Base-by-base conservation (phyloP, 106 monocot species). In the Iris macrosiphon region DNA sequence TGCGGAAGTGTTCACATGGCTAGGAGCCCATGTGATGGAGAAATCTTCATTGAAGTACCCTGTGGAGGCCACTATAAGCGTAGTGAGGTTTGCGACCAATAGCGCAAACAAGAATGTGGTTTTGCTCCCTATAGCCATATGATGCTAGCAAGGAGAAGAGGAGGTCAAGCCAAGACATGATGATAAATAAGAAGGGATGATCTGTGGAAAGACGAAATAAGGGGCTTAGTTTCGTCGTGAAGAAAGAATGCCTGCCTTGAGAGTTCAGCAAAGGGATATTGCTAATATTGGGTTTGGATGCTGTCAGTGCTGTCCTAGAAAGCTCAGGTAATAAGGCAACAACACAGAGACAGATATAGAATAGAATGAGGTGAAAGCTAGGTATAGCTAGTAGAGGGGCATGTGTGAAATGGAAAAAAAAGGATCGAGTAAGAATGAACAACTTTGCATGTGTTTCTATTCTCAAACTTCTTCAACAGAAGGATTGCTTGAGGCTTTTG, bases 21-120 rank as follows among this genome's bases (percentile, higher is more conserved):
- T 71, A 24, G 77, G 73, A 57, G 73, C 62, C 86, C 86, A 87
- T 15, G 77, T 60, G 7, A 87, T 7, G 17, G 70, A 57, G 54
- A 87, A 87, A 60, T 81, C 81, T 4, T 38, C 5, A 20, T 81
- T 78, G 48, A 70, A 81, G 40, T 81, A 25, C 3, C 69, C 77
- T 0, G 66, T 81, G 10, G 86, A 81, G 24, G 71, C 71, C 9
- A 64, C 54, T 14, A 74, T 31, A 22, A 74, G 3, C 10, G 34
- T 35, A 10, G 4, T 35, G 34, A 35, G 34, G 34, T 35, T 6
- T 35, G 34, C n/a, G 37, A 21, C n/a, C 17, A 13, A 31, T 40
- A 68, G 47, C n/a, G 16, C 12, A 13, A 30, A 6, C 3, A 68
- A 13, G 10, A 47, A 6, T 40, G 27, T 50, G 33, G 25, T 0